Conservation (phyloP, 1,284 basidiomycete genomes). For the Ustilago sp. region DNA sequence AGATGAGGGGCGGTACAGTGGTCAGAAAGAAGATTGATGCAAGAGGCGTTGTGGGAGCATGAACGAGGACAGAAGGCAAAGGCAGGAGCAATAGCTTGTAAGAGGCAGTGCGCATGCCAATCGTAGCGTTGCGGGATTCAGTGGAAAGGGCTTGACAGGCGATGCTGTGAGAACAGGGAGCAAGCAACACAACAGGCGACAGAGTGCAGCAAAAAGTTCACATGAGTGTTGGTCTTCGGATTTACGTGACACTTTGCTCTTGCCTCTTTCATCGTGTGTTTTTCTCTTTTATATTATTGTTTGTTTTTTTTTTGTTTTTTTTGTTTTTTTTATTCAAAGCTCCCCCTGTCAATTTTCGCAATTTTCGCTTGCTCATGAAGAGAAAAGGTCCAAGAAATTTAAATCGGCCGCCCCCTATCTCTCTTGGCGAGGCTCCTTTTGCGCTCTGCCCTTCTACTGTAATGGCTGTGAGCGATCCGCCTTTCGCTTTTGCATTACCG, state of each 20-base stretch:
- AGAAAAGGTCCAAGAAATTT: constrained; percentile 5
- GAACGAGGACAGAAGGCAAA: background rate
- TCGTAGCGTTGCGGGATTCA: background rate
- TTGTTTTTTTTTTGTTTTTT: constrained; percentile 2
- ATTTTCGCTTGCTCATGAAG: background rate
- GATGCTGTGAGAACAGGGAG: background rate
- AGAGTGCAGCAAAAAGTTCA: background rate
- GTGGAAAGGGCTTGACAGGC: background rate
- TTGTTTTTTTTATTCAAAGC: constrained; percentile 1
- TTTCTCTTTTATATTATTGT: background rate
- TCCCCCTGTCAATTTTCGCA: background rate
- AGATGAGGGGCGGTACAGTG: background rate
- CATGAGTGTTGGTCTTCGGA: constrained; percentile 20
- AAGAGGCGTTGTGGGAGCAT: constrained; percentile 1
- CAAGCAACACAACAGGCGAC: background rate
- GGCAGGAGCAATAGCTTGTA: background rate
- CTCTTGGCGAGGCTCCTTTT: constrained; percentile 17
- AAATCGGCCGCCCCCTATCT: constrained; percentile 21
- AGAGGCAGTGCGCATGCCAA: constrained; percentile 16
- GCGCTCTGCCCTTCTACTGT: background rate
- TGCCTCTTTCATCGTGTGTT: background rate
- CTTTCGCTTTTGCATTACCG: background rate
- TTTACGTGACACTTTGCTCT: constrained; percentile 4
- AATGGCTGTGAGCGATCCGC: background rate
- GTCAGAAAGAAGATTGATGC: constrained; percentile 1